A percentile compares a stretch with the other conserved stretches of the same genome.
These are phyloP conservation scores for Fusarium decemcellulare DNA, from an alignment of 2,329 filamentous ascomycete genomes.

Conservation along the genomic window DNA sequence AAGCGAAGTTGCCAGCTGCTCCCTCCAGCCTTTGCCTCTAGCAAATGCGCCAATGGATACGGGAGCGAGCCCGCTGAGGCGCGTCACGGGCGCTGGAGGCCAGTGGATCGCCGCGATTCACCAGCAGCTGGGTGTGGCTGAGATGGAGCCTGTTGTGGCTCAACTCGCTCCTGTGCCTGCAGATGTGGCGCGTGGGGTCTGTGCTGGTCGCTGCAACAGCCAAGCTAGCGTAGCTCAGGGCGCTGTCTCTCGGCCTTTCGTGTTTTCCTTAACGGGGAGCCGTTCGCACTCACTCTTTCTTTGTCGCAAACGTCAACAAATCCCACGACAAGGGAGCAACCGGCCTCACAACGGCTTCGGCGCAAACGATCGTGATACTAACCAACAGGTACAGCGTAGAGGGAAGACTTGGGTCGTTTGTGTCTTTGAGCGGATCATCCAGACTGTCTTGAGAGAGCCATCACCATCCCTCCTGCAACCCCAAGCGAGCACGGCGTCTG, in stretches of 20 bases:
- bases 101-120: slow-evolving; percentile 33
- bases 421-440: background rate
- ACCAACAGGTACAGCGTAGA: slow-evolving; percentile 39
- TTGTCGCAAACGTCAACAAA: slow-evolving; percentile 52
- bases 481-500: slow-evolving; percentile 11
- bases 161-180: background rate
- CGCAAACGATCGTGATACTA: slow-evolving; percentile 49
- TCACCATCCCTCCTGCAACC: slow-evolving; percentile 14
- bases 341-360: slow-evolving; percentile 50
- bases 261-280: slow-evolving; percentile 44
- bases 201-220: slow-evolving; percentile 43
- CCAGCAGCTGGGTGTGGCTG: slow-evolving; percentile 32
- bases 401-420: background rate
- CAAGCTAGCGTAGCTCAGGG: slow-evolving; percentile 19
- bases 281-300: slow-evolving; percentile 31
- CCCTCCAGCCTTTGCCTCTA: slow-evolving; percentile 33
- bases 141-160: slow-evolving; percentile 19
- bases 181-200: slow-evolving; percentile 25
- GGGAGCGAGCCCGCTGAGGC: slow-evolving; percentile 38
- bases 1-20: slow-evolving; percentile 41
- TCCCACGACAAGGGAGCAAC: slow-evolving; percentile 46
- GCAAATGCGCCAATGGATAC: slow-evolving; percentile 41
- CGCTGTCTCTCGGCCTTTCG: slow-evolving; percentile 1
- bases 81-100: slow-evolving; percentile 44
- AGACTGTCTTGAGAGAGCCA: background rate